phyloP scores from a whole-genome alignment of 2,329 filamentous ascomycete species.

The Colletotrichum neosansevieriae region DNA sequence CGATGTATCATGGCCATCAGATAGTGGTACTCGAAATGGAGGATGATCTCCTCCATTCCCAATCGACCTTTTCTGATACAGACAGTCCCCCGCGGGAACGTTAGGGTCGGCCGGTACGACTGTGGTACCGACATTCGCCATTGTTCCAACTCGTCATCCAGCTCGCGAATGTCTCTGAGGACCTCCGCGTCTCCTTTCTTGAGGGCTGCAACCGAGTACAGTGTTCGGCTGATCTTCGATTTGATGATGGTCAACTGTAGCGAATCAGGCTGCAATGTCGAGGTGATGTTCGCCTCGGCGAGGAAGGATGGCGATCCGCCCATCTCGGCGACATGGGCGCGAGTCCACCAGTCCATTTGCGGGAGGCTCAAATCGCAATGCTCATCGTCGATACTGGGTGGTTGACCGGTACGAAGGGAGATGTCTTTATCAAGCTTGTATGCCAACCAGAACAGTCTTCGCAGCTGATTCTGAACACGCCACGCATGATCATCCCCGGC shows the following conservation, averaged over 20 bases:
- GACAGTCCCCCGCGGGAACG: constrained; percentile 50
- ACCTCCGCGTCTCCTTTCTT: constrained; percentile 67
- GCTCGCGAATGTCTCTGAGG: constrained; percentile 64
- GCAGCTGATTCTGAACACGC: constrained; percentile 50
- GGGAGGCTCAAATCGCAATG: constrained; percentile 66
- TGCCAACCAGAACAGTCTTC: constrained; percentile 65
- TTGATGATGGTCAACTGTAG: constrained; percentile 64
- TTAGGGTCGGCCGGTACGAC: constrained; percentile 60
- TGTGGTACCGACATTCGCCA: constrained; percentile 64
- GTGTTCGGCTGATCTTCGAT: constrained; percentile 58
- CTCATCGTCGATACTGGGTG: constrained; percentile 62
- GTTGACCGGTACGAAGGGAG: constrained; percentile 64
- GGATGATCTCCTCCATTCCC: constrained; percentile 60
- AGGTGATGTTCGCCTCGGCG: constrained; percentile 29
- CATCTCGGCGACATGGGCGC: constrained; percentile 42
- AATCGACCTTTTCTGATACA: constrained; percentile 46
- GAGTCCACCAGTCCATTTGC: constrained; percentile 46
- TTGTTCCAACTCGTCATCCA: constrained; percentile 67
- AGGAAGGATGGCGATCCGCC: constrained; percentile 31
- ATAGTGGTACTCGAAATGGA: constrained; percentile 68
- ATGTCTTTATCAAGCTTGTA: constrained; percentile 69
- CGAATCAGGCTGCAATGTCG: constrained; percentile 58
- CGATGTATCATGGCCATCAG: constrained; percentile 67
- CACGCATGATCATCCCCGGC: constrained; percentile 35
- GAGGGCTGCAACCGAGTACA: constrained; percentile 63